phyloP scores from a whole-genome alignment of 2,329 filamentous ascomycete genomes.

The Colletotrichum orchidophilum region DNA sequence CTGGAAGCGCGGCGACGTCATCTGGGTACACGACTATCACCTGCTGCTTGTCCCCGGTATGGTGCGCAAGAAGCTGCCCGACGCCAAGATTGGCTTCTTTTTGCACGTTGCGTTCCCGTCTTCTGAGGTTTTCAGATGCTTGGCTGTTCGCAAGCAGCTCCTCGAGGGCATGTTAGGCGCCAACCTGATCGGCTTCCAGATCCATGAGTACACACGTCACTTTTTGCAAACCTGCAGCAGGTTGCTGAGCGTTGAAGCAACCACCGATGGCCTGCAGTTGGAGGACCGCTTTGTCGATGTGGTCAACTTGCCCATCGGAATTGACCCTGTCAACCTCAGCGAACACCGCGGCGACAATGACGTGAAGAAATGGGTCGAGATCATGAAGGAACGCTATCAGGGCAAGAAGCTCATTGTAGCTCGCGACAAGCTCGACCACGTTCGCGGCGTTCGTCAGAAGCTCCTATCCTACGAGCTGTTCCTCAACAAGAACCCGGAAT shows the following conservation, averaged over 20 bases:
- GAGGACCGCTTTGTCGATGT: slow-evolving; percentile 96
- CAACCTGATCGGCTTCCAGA: slow-evolving; percentile 93
- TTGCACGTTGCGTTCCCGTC: slow-evolving; percentile 95
- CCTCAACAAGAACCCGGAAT: slow-evolving; percentile 91
- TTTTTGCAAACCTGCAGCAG: slow-evolving; percentile 97
- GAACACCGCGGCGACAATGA: slow-evolving; percentile 76
- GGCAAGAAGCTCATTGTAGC: slow-evolving; percentile 93
- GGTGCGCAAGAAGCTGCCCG: slow-evolving; percentile 88
- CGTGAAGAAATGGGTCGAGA: slow-evolving; percentile 81
- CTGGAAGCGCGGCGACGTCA: slow-evolving; percentile 91
- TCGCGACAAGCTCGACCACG: slow-evolving; percentile 91
- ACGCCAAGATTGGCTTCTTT: slow-evolving; percentile 96
- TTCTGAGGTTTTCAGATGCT: slow-evolving; percentile 92
- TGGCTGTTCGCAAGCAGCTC: slow-evolving; percentile 86
- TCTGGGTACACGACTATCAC: slow-evolving; percentile 98
- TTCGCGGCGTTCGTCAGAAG: slow-evolving; percentile 93
- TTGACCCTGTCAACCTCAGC: slow-evolving; percentile 82
- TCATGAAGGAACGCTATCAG: slow-evolving; percentile 84
- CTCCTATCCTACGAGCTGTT: slow-evolving; percentile 92
- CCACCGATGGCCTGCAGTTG: slow-evolving; percentile 85
- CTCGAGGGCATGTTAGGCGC: slow-evolving; percentile 93
- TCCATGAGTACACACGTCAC: slow-evolving; percentile 90
- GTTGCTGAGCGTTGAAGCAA: slow-evolving; percentile 88
- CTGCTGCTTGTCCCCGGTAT: slow-evolving; percentile 88
- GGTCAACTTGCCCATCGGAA: slow-evolving; percentile 85